Percentiles rank a stretch among this genome's conserved stretches.
Evolutionary conservation across 345 rosid genomes (phyloP).

Genomic region (Physaria fendleri): DNA sequence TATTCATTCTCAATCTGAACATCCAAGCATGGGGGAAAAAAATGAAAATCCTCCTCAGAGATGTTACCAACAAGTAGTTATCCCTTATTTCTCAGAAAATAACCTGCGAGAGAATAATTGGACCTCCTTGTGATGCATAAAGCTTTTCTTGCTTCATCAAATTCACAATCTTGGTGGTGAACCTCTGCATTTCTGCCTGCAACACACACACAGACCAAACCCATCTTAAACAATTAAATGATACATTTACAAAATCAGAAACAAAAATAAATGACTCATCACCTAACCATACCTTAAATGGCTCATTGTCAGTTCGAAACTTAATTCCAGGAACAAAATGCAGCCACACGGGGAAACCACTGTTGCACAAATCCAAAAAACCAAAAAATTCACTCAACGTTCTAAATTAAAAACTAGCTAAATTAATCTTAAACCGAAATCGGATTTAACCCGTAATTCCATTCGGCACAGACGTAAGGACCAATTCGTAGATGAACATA

Average conservation of each 20-base stretch:
- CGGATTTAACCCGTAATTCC: slow-evolving; percentile 55
- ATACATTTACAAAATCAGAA: neutral
- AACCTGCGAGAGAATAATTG: slow-evolving; percentile 93
- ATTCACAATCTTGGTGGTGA: slow-evolving; percentile 80
- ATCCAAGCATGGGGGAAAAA: neutral
- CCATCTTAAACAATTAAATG: neutral
- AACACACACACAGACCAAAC: slow-evolving; percentile 8
- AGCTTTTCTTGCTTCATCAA: slow-evolving; percentile 87
- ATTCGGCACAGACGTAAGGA: slow-evolving; percentile 93
- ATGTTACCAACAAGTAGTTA: neutral
- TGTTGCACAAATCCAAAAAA: slow-evolving; percentile 26
- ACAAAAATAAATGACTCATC: neutral
- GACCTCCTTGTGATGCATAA: slow-evolving; percentile 95
- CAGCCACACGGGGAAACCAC: slow-evolving; percentile 94
- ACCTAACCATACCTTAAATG: slow-evolving; percentile 57
- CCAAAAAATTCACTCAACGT: neutral
- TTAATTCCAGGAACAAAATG: slow-evolving; percentile 81
- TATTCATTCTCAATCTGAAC: slow-evolving; percentile 93
- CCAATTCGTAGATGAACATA: slow-evolving; percentile 92
- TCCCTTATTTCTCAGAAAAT: neutral
- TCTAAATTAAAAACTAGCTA: neutral
- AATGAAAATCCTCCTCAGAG: neutral
- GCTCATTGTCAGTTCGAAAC: slow-evolving; percentile 82
- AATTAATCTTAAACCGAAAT: neutral
- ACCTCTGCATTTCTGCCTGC: slow-evolving; percentile 84